Evolutionary conservation across 78 protist genomes (phyloP).

Genomic region (Paulinella micropora): DNA sequence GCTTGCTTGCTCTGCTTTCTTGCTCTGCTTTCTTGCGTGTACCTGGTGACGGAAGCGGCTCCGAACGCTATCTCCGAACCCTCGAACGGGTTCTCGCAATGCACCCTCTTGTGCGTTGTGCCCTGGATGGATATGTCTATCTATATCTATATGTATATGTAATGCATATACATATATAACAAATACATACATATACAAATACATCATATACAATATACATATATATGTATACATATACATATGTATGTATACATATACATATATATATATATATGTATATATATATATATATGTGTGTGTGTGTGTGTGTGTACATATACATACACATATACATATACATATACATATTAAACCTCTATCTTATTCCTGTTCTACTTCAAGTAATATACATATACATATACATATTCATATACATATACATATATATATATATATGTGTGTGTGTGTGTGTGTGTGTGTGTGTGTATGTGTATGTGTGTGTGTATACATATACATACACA

Average conservation of each 20-base stretch:
- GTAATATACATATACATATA: neutral
- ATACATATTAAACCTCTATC: neutral
- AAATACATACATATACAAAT: neutral
- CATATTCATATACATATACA: neutral
- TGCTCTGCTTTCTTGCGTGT: no score
- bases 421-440: neutral
- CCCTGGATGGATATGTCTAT: neutral
- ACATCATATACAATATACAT: neutral
- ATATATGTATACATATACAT: neutral
- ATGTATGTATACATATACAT: neutral
- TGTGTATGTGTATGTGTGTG: neutral
- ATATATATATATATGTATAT: neutral
- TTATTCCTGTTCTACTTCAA: neutral
- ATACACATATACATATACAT: neutral
- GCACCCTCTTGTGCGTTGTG: neutral
- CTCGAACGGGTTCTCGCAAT: no score
- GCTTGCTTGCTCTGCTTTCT: no score
- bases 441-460: neutral
- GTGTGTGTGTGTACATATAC: neutral
- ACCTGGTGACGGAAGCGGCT: no score
- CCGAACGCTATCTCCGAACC: no score
- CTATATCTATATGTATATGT: neutral
- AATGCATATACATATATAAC: neutral
- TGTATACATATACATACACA: neutral
- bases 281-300: neutral